These are phyloP conservation scores for Xylaria arbuscula DNA, from an alignment of 2,329 filamentous ascomycete species.

Conservation along the genomic window DNA sequence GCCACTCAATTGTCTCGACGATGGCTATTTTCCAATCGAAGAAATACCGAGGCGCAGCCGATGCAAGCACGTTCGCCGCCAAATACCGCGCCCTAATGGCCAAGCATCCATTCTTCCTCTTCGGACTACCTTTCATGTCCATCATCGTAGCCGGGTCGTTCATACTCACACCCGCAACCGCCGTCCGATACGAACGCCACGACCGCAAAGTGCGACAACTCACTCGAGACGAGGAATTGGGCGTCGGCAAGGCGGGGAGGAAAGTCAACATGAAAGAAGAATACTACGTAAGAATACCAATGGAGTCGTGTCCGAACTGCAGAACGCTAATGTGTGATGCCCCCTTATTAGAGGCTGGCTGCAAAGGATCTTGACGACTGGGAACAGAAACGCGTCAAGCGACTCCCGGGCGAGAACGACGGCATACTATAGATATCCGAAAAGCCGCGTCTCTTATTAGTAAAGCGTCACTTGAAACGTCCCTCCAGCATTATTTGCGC, in stretches of 20 bases:
- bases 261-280: constrained; percentile 85
- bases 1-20: constrained; percentile 36
- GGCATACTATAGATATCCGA: constrained; percentile 71
- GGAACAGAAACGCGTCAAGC: constrained; percentile 95
- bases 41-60: constrained; percentile 74
- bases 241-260: constrained; percentile 75
- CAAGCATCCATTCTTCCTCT: constrained; percentile 88
- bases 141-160: constrained; percentile 94
- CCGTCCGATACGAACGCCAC: constrained; percentile 91
- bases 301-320: background rate
- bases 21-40: constrained; percentile 76
- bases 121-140: constrained; percentile 90
- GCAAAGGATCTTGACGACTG: constrained; percentile 94
- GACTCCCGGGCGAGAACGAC: constrained; percentile 89
- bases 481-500: background rate
- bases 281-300: constrained; percentile 75
- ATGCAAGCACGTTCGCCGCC: constrained; percentile 75
- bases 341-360: constrained; percentile 71
- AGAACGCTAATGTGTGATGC: constrained; percentile 34
- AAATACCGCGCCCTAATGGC: constrained; percentile 80
- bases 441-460: background rate
- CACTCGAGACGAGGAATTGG: constrained; percentile 86
- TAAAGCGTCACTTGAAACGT: background rate
- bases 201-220: constrained; percentile 90
- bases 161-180: constrained; percentile 92